Base-by-base conservation (phyloP, 2,329 filamentous ascomycete species). In the Fusarium setosum region DNA sequence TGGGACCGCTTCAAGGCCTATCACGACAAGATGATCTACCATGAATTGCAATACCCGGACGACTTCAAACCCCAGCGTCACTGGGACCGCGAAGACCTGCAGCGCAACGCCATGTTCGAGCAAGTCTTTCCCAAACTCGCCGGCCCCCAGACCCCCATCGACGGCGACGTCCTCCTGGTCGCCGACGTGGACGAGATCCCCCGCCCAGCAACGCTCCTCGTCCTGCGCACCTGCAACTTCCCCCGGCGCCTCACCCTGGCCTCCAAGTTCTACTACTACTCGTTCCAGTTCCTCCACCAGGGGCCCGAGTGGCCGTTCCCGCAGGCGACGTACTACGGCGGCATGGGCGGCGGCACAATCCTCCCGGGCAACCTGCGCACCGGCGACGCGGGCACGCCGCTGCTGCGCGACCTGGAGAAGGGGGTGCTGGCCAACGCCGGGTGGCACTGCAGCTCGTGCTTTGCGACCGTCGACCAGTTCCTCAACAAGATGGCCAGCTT, bases 361-460 rank as follows among this genome's bases (percentile, higher is more conserved):
- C 73, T 76, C 18, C 88, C 87, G 0, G 80, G 81, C 23, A 81
- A 87, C 66, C 77, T 90, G 49, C 83, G 87, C 21, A 80, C 80
- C 63, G 78, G 81, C 38, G 80, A 83, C 52, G 78, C 80, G 41
- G 79, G 80, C 4, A 44, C 79, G 5, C 76, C 75, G 38, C 71
- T 80, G 2, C 61, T 79, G 2, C 76, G 80, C 29, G 74, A 75
- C 32, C 74, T 76, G 38, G 81, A 86, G 61, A 80, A 79, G 63
- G 80, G 75, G 8, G 77, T 79, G 6, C 62, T 88, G 31, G 73
- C 73, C 68, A 82, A 86, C 66, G 84, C 85, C 1, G 83, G 77
- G 0, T 90, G 88, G 88, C 87, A 90, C 73, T 90, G 87, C 78
- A 87, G 84, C 49, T 85, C 80, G 55, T 90, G 88, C 76, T 88